phyloP scores from a whole-genome alignment of 306 rosid species.

The Vicia sativa region DNA sequence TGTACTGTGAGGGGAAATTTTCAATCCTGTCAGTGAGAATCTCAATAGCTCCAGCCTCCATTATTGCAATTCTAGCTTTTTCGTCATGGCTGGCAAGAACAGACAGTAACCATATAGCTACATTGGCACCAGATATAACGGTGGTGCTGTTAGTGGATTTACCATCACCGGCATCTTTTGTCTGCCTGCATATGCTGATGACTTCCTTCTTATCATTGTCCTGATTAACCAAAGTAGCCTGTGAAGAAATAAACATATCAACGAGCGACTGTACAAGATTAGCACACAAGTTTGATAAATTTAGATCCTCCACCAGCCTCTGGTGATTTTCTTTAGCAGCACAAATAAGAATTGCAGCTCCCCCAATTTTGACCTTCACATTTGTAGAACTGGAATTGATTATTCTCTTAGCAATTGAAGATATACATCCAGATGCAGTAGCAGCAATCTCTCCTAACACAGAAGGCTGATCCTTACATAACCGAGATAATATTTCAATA shows the following conservation, averaged over 20 bases:
- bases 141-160: slow-evolving; percentile 58
- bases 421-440: slow-evolving; percentile 68
- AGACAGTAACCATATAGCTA: slow-evolving; percentile 84
- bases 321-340: slow-evolving; percentile 87
- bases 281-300: slow-evolving; percentile 59
- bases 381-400: slow-evolving; percentile 66
- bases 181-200: slow-evolving; percentile 70
- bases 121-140: slow-evolving; percentile 62
- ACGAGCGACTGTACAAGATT: slow-evolving; percentile 85
- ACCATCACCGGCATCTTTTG: slow-evolving; percentile 47
- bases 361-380: slow-evolving; percentile 76
- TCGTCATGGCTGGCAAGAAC: slow-evolving; percentile 90
- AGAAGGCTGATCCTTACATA: slow-evolving; percentile 84
- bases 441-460: slow-evolving; percentile 72
- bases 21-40: slow-evolving; percentile 77
- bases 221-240: slow-evolving; percentile 49
- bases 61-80: slow-evolving; percentile 67
- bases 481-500: slow-evolving; percentile 83
- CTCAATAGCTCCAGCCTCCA: slow-evolving; percentile 95
- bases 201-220: slow-evolving; percentile 50
- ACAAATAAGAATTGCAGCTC: slow-evolving; percentile 85
- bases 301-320: slow-evolving; percentile 84
- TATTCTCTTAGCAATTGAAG: slow-evolving; percentile 77
- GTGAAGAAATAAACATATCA: slow-evolving; percentile 56
- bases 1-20: slow-evolving; percentile 63